A percentile compares a stretch with the other conserved stretches of the same genome.
These are phyloP conservation scores for Bertia moriformis DNA, from an alignment of 2,329 filamentous ascomycete genomes.

Conservation along the genomic window DNA sequence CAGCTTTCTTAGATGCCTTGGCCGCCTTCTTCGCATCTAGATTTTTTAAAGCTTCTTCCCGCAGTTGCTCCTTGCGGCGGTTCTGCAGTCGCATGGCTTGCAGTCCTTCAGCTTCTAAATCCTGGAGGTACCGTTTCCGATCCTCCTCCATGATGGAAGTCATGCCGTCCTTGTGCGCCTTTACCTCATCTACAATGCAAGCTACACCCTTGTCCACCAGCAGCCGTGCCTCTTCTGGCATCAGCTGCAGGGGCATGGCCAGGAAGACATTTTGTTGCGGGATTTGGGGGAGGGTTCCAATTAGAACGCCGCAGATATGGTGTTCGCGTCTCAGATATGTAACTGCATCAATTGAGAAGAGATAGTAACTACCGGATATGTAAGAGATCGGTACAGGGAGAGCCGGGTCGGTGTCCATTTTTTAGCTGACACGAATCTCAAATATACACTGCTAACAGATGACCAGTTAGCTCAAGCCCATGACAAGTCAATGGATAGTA, in stretches of 20 bases:
- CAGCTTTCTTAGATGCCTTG: constrained; percentile 7
- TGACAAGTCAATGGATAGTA: too few species aligned
- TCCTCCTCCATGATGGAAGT: constrained; percentile 39
- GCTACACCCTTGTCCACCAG: constrained; percentile 65
- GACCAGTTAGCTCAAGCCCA: not conserved
- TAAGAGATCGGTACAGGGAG: constrained; percentile 59
- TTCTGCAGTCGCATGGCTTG: constrained; percentile 12
- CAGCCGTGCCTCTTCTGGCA: constrained; percentile 75
- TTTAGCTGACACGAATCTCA: constrained; percentile 6
- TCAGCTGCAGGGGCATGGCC: constrained; percentile 74
- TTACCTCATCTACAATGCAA: constrained; percentile 67
- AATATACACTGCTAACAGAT: constrained; percentile 1
- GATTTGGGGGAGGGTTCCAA: constrained; percentile 78
- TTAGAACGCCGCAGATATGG: constrained; percentile 73
- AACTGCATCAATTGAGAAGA: constrained; percentile 76
- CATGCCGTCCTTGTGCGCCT: constrained; percentile 54
- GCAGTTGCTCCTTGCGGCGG: constrained; percentile 7
- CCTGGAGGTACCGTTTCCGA: constrained; percentile 48
- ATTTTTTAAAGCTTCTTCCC: constrained; percentile 6
- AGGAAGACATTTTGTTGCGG: constrained; percentile 92
- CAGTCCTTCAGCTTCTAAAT: constrained; percentile 27
- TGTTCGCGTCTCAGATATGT: constrained; percentile 65
- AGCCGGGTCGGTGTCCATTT: constrained; percentile 6
- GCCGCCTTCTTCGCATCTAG: constrained; percentile 30
- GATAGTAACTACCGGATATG: constrained; percentile 67